Percentiles rank a stretch among this genome's conserved stretches.
Evolutionary conservation across 2,329 filamentous ascomycete genomes (phyloP).

Genomic region (Trichoderma atrobrunneum): DNA sequence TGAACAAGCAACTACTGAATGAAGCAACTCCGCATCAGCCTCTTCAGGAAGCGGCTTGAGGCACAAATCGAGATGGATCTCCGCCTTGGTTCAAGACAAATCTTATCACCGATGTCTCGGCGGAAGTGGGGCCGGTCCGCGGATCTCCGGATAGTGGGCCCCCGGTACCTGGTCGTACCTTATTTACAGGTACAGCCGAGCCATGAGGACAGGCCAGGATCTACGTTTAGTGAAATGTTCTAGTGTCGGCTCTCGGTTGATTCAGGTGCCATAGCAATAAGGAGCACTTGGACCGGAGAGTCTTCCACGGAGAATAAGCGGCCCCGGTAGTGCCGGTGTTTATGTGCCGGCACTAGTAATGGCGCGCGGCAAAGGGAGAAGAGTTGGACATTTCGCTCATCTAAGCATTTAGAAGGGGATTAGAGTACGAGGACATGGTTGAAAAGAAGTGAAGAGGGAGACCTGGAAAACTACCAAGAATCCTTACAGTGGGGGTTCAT

Average conservation of each 20-base stretch:
- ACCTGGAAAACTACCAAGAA: not conserved
- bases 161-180: not conserved
- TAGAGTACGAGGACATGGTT: not conserved
- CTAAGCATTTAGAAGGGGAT: not conserved
- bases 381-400: not conserved
- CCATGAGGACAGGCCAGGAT: not conserved
- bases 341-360: not conserved
- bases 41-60: not conserved
- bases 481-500: not conserved
- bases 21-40: not conserved
- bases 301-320: not conserved
- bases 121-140: not conserved
- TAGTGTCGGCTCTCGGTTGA: not conserved
- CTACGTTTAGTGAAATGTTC: not conserved
- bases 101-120: not conserved
- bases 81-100: not conserved
- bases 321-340: not conserved
- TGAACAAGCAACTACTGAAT: not conserved
- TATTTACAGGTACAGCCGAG: not conserved
- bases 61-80: not conserved
- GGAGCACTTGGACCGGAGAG: not conserved
- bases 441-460: not conserved
- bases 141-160: not conserved
- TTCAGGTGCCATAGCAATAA: not conserved
- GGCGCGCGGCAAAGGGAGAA: not conserved